phyloP scores from a whole-genome alignment of 495 filamentous ascomycete genomes.

The Talaromyces nanjingensis region DNA sequence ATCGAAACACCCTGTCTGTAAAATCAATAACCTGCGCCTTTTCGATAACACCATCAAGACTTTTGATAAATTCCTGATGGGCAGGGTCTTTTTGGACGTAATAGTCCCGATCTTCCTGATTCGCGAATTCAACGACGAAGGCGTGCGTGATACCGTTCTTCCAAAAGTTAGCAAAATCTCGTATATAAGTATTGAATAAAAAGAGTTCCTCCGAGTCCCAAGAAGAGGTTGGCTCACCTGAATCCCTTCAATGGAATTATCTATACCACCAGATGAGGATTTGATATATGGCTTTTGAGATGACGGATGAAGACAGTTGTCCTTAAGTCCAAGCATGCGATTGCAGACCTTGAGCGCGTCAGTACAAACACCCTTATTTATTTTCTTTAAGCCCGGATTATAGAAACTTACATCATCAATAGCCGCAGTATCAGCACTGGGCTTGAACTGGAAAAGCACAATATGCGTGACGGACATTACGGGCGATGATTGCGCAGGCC shows the following conservation, averaged over 20 bases:
- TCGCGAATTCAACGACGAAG: conserved; percentile 36
- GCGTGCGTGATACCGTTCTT: conserved; percentile 11
- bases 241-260: conserved; percentile 58
- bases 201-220: neutral
- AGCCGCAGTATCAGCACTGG: conserved; percentile 26
- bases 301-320: conserved; percentile 36
- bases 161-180: conserved; percentile 1
- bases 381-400: neutral
- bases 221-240: conserved; percentile 38
- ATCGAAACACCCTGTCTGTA: conserved; percentile 19
- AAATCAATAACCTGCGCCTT: conserved; percentile 39
- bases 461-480: conserved; percentile 52
- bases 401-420: conserved; percentile 40
- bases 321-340: conserved; percentile 31
- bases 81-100: conserved; percentile 34
- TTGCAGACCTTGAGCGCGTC: conserved; percentile 17
- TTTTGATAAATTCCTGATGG: conserved; percentile 29
- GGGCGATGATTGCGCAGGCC: neutral
- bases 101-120: conserved; percentile 33
- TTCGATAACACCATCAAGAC: conserved; percentile 25
- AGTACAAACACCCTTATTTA: conserved; percentile 1
- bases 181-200: neutral
- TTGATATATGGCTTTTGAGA: conserved; percentile 43
- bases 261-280: conserved; percentile 48
- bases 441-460: conserved; percentile 57